Conservation (phyloP, 2,329 filamentous ascomycete species). For the Ambrosiella beaveri region DNA sequence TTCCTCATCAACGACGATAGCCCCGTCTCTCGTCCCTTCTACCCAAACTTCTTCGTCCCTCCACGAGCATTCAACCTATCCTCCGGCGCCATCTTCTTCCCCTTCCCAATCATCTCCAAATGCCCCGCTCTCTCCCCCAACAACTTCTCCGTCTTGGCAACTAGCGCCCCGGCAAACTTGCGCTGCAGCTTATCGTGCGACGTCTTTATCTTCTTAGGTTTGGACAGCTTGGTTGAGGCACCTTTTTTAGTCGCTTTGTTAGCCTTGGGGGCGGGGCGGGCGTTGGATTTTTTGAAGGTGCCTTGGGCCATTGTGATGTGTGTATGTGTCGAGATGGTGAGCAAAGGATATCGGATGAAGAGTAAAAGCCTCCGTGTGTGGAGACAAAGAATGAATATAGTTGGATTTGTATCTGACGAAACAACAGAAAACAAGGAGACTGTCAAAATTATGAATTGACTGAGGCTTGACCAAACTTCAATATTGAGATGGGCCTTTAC, state of each 20-base stretch:
- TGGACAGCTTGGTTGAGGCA: slow-evolving; percentile 29
- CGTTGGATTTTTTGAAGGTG: slow-evolving; percentile 29
- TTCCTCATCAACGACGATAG: neutral
- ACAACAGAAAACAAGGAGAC: neutral
- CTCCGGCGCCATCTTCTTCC: slow-evolving; percentile 28
- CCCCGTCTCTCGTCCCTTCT: slow-evolving; percentile 15
- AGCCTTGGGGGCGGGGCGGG: slow-evolving; percentile 22
- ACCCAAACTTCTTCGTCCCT: slow-evolving; percentile 39
- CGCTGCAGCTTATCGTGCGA: slow-evolving; percentile 34
- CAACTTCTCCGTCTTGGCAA: slow-evolving; percentile 37
- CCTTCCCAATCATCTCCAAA: slow-evolving; percentile 40
- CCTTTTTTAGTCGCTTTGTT: slow-evolving; percentile 19
- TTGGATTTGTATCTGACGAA: too few species aligned
- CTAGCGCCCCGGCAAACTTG: slow-evolving; percentile 38
- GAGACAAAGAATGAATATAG: neutral
- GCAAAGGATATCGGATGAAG: neutral
- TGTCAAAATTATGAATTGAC: neutral
- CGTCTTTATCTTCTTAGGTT: slow-evolving; percentile 29
- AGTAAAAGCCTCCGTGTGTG: neutral
- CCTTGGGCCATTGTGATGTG: slow-evolving; percentile 35
- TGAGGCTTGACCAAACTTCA: neutral
- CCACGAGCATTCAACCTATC: slow-evolving; percentile 21
- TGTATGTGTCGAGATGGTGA: neutral
- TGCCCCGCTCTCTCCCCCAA: slow-evolving; percentile 42
- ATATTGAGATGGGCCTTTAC: neutral